Evolutionary conservation across 805 yeast genomes (phyloP), one percentile per base, ranked within the genome.

Genomic region (Spathaspora boniae): DNA sequence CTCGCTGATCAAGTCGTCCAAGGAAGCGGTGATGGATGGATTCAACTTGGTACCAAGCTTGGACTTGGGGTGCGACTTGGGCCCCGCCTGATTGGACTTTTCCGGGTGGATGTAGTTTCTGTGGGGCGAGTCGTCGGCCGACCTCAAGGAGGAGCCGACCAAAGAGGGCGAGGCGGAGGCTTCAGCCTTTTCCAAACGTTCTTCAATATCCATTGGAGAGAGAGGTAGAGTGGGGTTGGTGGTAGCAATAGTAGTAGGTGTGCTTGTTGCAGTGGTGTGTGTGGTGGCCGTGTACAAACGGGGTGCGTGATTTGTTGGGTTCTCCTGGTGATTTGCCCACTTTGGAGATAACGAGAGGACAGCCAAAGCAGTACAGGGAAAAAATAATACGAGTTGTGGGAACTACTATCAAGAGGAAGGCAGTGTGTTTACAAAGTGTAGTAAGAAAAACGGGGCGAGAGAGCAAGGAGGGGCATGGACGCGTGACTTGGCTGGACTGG

Each of bases 111-210:
- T 61, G 50, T 64, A 64, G 48, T 68, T 63, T 37, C 70, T 56
- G 58, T 68, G 62, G 48, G 64, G 36, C 14, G 70, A 63, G 45
- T 68, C 73, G 47, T 68, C 73, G 17, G 72, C 72, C 2, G 72
- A 66, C 42, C 74, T 56, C 29, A 76, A 54, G 9, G 78, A 67
- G 6, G 74, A 58, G 8, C 82, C 82, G 20, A 76, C 72, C 42
- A 76, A 59, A 17, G 80, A 73, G 7, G 81, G 80, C 16, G 66
- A 54, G 14, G 57, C 51, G 33, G 65, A 59, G 46, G 59, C 66
- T 46, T 74, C 76, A 12, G 75, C 76, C 42, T 66, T 69, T 53
- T 74, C 76, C 44, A 72, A 62, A 53, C 76, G 78, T 43, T 62
- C 61, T 56, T 72, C 77, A 52, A 70, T 62, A 50, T 73, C 76